Base-by-base conservation (phyloP, 1,139 yeast species). In the Blastobotrys illinoisensis region DNA sequence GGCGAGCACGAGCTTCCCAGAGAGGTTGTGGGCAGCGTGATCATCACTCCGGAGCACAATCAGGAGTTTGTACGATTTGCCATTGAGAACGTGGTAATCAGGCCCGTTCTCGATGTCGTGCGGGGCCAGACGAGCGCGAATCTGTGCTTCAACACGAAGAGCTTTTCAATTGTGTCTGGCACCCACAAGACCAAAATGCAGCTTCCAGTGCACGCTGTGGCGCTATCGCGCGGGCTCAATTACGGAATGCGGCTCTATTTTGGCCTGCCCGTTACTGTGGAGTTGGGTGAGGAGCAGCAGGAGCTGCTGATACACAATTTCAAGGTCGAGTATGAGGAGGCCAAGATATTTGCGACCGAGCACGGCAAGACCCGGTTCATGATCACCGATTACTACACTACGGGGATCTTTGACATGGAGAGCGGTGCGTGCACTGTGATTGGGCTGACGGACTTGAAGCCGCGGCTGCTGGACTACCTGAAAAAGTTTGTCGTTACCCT, bases 341-440 rank as follows among this genome's bases (percentile, higher is more conserved):
- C 40, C 16, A 32, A n/a, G 16, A 5, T 13, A 3, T 32, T 6
- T 21, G 51, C 51, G 9, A 16, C 26, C 9, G n/a, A 43, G 6
- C 24, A 44, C 16, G 40, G 47, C 13, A 14, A 32, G 18, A 11
- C 47, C 11, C 24, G 26, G 32, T 51, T 51, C 20, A 46, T 51
- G 6, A 43, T 51, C 18, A 24, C 50, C 4, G 53, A 51, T 14
- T 51, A 51, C 16, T 26, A 46, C 9, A 40, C 43, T 18, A 51
- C 50, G 11, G 53, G 53, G 21, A 16, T 51, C 4, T 51, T 51
- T 28, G 28, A 44, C 16, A 16, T 50, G 32, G 50, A 36, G 3
- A 7, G 19, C 2, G 40, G 40, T 21, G 9, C 5, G n/a, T 26
- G 21, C 11, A 16, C 43, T 2, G 21, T 18, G 4, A 47, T 21